Base-by-base conservation (phyloP, 495 filamentous ascomycete genomes). In the Penicilliopsis zonata region DNA sequence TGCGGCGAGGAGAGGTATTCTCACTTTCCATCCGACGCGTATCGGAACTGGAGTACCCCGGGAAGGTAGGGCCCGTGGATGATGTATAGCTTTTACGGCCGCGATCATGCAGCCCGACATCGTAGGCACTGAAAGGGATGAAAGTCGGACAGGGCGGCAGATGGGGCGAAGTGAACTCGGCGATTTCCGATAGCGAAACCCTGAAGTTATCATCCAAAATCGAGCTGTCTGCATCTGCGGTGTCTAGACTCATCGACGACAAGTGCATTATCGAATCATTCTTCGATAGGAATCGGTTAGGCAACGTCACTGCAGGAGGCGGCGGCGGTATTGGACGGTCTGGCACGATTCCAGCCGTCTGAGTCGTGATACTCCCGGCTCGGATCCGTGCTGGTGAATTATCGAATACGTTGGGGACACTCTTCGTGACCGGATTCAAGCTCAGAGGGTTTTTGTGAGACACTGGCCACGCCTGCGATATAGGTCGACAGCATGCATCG, bases 201-300 rank as follows among this genome's bases (percentile, higher is more conserved):
- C 48, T 41, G 29, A 40, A 33, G 19, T 45, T 46, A 18, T 62
- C 65, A 9, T 67, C 56, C n/a, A 70, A 37, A 24, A 69, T 63
- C 2, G 64, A 67, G 34, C 64, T 70, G 35, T 67, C 55, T 1
- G 56, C 63, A 35, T 67, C 55, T 1, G 56, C 63, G 5, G 63
- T 69, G 31, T 65, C 57, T 1, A 67, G 35, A 32, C 64, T 69
- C 33, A 59, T 49, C 0, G 53, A 60, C 2, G 65, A 68, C 15
- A 60, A 42, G 4, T 61, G 51, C 40, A 56, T 49, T 16, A 46
- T 30, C 9, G 56, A 64, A 31, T 57, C 50, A 27, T 67, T 65
- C 30, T 50, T 48, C 12, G 55, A 47, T 14, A 59, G 55, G 20
- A 59, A 46, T 27, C 52, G 44, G 25, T 12, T 23, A 13, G 61